These are phyloP conservation scores for Fusarium duplospermum DNA, from an alignment of 2,329 filamentous ascomycete species.

Conservation along the genomic window DNA sequence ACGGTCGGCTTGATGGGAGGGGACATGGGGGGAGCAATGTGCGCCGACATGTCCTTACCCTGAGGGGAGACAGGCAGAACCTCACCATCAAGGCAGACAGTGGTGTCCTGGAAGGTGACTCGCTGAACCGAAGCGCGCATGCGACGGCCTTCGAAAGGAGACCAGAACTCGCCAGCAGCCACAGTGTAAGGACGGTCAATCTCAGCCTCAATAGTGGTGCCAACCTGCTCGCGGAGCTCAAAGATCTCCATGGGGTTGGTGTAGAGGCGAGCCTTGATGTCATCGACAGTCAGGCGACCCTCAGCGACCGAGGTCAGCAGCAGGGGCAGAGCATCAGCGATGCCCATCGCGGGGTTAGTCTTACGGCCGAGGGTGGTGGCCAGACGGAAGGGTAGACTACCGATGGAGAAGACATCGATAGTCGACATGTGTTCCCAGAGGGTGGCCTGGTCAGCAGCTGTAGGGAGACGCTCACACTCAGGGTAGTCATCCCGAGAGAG, in stretches of 20 bases:
- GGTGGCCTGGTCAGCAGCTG: conserved; percentile 74
- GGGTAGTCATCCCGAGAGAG: conserved; percentile 78
- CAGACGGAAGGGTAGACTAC: conserved; percentile 82
- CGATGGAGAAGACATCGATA: conserved; percentile 84
- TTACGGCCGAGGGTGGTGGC: conserved; percentile 66
- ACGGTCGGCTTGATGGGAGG: conserved; percentile 67
- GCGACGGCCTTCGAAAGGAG: conserved; percentile 76
- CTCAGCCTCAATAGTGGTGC: conserved; percentile 79
- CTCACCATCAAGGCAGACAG: conserved; percentile 79
- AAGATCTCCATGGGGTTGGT: conserved; percentile 86
- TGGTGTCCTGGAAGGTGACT: conserved; percentile 80
- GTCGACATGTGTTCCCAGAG: conserved; percentile 79
- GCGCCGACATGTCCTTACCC: conserved; percentile 82
- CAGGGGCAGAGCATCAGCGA: conserved; percentile 78
- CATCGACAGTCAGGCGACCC: conserved; percentile 78
- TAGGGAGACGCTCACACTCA: conserved; percentile 74
- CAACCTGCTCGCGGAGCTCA: conserved; percentile 83
- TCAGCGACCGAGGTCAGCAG: conserved; percentile 81
- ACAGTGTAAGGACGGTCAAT: conserved; percentile 77
- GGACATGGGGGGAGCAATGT: conserved; percentile 67
- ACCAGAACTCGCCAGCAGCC: conserved; percentile 65
- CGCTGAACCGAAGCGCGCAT: conserved; percentile 79
- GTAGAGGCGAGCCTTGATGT: conserved; percentile 77
- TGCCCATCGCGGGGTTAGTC: conserved; percentile 72
- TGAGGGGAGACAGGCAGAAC: conserved; percentile 64